Percentiles rank a stretch among this genome's conserved stretches.
phyloP scores from a whole-genome alignment of 305 asterid species.

The Withania somnifera region DNA sequence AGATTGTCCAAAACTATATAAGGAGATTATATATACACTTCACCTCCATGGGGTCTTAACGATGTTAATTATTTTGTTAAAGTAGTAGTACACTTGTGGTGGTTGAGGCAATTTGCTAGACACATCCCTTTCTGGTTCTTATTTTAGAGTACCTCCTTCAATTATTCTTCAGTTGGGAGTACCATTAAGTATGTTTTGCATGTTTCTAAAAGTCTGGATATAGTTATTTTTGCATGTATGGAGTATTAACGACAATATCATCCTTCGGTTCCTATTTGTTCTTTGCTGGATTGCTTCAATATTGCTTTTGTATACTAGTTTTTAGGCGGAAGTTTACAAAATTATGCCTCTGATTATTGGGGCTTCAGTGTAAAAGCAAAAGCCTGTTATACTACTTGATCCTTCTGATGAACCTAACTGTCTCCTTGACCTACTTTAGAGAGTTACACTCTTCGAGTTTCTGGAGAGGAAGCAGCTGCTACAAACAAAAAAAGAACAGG shows the following conservation, averaged over 20 bases:
- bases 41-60: not conserved
- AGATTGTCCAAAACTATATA: not conserved
- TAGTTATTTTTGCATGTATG: not conserved
- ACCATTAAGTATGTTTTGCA: not conserved
- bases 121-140: not conserved
- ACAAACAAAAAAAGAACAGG: slow-evolving; percentile 58
- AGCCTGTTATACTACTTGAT: not conserved
- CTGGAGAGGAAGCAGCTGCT: slow-evolving; percentile 60
- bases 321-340: not conserved
- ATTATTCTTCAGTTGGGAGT: not conserved
- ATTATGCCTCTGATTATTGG: not conserved
- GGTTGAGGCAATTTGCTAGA: not conserved
- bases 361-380: not conserved
- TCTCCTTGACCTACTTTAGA: slow-evolving; percentile 43
- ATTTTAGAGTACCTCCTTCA: not conserved
- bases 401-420: slow-evolving; percentile 11
- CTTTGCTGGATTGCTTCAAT: not conserved
- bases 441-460: slow-evolving; percentile 47
- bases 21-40: not conserved
- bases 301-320: not conserved
- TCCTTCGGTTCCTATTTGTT: not conserved
- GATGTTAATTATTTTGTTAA: not conserved
- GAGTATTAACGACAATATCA: not conserved
- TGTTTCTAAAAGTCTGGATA: not conserved
- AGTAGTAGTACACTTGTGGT: not conserved